Percentiles rank a stretch among this genome's conserved stretches.
These are phyloP conservation scores for Trypanosoma caninum DNA, from an alignment of 208 protist genomes.

Conservation along the genomic window DNA sequence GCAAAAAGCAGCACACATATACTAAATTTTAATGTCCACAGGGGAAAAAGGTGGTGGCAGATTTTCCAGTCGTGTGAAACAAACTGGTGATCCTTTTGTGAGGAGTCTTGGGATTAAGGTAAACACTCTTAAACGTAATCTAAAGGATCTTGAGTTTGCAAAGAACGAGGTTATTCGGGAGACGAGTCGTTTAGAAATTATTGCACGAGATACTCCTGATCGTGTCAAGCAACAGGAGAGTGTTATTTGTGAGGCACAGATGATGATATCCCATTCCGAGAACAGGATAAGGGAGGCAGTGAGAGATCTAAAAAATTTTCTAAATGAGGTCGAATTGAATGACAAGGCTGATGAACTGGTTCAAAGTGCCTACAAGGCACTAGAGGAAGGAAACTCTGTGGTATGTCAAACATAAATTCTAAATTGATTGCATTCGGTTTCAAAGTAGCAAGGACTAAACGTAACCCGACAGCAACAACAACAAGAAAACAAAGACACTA, in stretches of 20 bases:
- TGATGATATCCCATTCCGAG: conserved; percentile 77
- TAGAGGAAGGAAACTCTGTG: conserved; percentile 26
- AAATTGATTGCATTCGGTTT: conserved; percentile 2
- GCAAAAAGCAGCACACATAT: conserved; percentile 1
- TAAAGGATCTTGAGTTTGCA: conserved; percentile 71
- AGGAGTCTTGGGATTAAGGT: conserved; percentile 62
- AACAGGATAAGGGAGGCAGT: conserved; percentile 51
- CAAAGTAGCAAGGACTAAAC: too few species aligned
- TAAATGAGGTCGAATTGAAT: conserved; percentile 39
- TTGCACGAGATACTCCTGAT: conserved; percentile 39
- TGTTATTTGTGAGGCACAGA: conserved; percentile 66
- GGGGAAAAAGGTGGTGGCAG: conserved; percentile 15
- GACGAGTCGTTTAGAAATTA: conserved; percentile 40
- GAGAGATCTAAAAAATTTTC: conserved; percentile 62
- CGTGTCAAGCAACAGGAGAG: conserved; percentile 67
- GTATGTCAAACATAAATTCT: conserved; percentile 16
- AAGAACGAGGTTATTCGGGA: conserved; percentile 59
- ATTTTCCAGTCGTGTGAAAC: conserved; percentile 44
- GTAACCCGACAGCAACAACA: too few species aligned
- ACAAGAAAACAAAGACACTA: too few species aligned
- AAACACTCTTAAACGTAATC: conserved; percentile 50
- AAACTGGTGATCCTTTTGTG: conserved; percentile 39
- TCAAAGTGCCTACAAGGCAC: conserved; percentile 4
- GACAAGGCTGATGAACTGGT: conserved; percentile 39
- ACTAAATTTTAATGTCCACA: conserved; percentile 33